Evolutionary conservation across 495 filamentous ascomycete genomes (phyloP).

Genomic region (Penicillium antarcticum): DNA sequence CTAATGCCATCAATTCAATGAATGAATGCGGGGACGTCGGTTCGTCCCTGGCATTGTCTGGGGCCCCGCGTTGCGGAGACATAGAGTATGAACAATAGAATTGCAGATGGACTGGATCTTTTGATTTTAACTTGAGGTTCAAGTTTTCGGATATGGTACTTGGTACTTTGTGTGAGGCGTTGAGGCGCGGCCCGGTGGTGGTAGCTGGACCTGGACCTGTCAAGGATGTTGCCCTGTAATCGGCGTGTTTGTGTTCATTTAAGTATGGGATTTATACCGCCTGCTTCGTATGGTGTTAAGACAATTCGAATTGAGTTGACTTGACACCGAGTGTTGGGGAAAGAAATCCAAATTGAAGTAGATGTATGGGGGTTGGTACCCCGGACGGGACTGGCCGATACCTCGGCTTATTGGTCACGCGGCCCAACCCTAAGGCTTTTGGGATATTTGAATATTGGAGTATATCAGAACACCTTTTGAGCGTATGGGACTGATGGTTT

Average conservation of each 20-base stretch:
- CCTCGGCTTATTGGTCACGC: conserved; percentile 4
- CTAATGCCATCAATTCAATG: conserved; percentile 32
- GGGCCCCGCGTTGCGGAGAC: conserved; percentile 7
- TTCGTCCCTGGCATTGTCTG: conserved; percentile 6
- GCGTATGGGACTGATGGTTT: too few species aligned
- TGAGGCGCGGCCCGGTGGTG: not conserved
- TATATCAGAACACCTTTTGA: too few species aligned
- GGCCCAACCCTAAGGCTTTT: not conserved
- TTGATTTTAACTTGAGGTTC: not conserved
- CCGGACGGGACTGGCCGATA: conserved; percentile 4
- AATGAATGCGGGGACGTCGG: conserved; percentile 24
- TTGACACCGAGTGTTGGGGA: not conserved
- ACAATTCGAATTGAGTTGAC: not conserved
- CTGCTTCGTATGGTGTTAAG: not conserved
- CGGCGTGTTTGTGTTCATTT: not conserved
- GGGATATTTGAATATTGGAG: not conserved
- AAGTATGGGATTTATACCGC: not conserved
- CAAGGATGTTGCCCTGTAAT: not conserved
- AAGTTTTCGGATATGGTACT: not conserved
- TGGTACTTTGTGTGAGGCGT: not conserved
- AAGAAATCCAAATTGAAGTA: not conserved
- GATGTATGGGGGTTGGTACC: conserved; percentile 1
- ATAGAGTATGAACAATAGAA: not conserved
- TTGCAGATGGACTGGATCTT: too few species aligned
- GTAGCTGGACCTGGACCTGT: too few species aligned